A percentile compares a stretch with the other conserved stretches of the same genome.
These are phyloP conservation scores for Karstenula rhodostoma DNA, from an alignment of 2,329 filamentous ascomycete species.

Conservation along the genomic window DNA sequence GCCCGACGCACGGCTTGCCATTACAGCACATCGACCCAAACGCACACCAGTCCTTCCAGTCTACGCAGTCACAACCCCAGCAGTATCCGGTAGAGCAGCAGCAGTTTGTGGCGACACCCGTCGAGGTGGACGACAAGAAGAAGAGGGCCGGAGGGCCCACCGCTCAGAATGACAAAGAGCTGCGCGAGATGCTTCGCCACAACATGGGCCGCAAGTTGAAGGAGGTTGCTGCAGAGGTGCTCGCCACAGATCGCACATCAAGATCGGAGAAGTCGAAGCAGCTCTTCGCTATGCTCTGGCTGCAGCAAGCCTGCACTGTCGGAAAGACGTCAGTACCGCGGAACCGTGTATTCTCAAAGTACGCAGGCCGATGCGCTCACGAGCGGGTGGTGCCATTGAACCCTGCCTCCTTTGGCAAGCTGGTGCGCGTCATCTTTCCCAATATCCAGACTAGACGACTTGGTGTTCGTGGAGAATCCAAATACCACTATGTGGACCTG, in stretches of 20 bases:
- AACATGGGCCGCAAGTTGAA: constrained; percentile 73
- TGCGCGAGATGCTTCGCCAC: constrained; percentile 75
- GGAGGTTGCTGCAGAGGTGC: constrained; percentile 78
- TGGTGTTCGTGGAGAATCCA: constrained; percentile 94
- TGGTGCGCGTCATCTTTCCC: constrained; percentile 94
- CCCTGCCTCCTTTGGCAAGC: constrained; percentile 95
- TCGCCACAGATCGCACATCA: constrained; percentile 80
- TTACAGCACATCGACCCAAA: constrained; percentile 38
- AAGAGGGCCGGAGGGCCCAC: constrained; percentile 68
- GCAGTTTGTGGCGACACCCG: constrained; percentile 35
- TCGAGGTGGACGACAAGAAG: constrained; percentile 55
- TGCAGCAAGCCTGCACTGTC: constrained; percentile 73
- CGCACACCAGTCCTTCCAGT: constrained; percentile 35
- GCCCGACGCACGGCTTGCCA: constrained; percentile 28
- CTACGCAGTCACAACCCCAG: constrained; percentile 28
- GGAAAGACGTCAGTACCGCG: constrained; percentile 88
- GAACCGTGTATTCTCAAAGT: constrained; percentile 93
- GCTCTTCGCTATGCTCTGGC: constrained; percentile 89
- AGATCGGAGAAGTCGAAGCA: constrained; percentile 85
- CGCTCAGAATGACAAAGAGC: constrained; percentile 81
- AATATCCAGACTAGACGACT: constrained; percentile 91
- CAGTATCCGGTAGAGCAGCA: constrained; percentile 26
- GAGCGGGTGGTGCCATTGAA: constrained; percentile 95
- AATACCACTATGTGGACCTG: constrained; percentile 85
- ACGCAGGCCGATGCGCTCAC: constrained; percentile 89